Conservation (phyloP, 148 eudicot genomes). For the Fallopia convolvulus region DNA sequence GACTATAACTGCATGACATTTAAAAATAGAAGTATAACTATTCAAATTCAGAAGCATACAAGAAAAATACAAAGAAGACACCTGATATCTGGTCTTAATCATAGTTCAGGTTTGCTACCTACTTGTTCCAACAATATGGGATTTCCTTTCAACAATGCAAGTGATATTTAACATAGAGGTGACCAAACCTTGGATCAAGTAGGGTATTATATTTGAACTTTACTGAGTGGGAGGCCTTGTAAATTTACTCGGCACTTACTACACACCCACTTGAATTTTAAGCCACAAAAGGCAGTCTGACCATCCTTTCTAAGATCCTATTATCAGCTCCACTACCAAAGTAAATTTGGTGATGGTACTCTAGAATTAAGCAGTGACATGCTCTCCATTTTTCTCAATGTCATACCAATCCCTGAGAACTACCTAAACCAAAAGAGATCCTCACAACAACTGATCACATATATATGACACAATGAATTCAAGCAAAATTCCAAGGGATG, state of each 20-base stretch:
- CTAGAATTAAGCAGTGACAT: not conserved
- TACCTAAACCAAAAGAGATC: not conserved
- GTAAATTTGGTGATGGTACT: not conserved
- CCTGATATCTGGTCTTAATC: not conserved
- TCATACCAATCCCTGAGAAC: not conserved
- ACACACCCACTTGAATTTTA: not conserved
- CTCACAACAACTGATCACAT: not conserved
- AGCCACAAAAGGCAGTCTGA: not conserved
- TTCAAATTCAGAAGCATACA: not conserved
- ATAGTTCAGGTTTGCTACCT: not conserved
- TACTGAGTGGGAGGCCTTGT: not conserved
- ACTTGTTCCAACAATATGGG: not conserved
- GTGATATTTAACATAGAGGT: not conserved
- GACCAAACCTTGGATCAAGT: not conserved
- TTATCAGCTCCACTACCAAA: not conserved
- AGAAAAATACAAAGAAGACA: not conserved
- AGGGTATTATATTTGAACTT: not conserved
- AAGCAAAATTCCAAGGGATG: not conserved
- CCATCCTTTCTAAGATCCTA: not conserved
- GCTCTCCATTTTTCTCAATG: not conserved
- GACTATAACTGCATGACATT: not conserved
- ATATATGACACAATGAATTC: not conserved
- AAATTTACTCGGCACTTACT: not conserved
- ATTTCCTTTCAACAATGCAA: not conserved
- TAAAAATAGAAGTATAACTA: not conserved